Evolutionary conservation across 306 rosid species (phyloP).

Genomic region (Trifolium dubium): DNA sequence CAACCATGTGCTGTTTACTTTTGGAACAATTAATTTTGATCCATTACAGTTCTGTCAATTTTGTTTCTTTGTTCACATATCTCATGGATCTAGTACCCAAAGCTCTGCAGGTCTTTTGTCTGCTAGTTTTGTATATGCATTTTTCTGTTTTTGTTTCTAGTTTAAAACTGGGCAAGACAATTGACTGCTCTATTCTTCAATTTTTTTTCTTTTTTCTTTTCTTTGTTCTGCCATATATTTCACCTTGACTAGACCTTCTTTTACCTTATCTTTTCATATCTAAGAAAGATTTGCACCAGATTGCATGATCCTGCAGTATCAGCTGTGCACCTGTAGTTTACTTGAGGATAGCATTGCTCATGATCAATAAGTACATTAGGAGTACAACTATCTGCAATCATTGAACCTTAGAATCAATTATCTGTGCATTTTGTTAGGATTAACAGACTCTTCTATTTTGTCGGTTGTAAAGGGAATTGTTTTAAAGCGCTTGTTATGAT

Average conservation of each 20-base stretch:
- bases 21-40: slow-evolving; percentile 2
- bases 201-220: slow-evolving; percentile 13
- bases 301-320: slow-evolving; percentile 15
- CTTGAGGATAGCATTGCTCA: slow-evolving; percentile 8
- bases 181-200: slow-evolving; percentile 7
- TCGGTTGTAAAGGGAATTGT: slow-evolving; percentile 2
- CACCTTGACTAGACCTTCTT: slow-evolving; percentile 4
- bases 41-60: slow-evolving; percentile 20
- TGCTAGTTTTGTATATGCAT: slow-evolving; percentile 19
- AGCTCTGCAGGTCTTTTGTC: neutral
- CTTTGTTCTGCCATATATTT: neutral
- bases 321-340: slow-evolving; percentile 10
- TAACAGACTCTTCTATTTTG: slow-evolving; percentile 1
- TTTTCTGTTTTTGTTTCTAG: slow-evolving; percentile 35
- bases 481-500: slow-evolving; percentile 2
- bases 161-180: neutral
- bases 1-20: slow-evolving; percentile 14
- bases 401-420: slow-evolving; percentile 27
- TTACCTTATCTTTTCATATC: neutral
- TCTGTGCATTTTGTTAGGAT: slow-evolving; percentile 20
- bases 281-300: slow-evolving; percentile 26
- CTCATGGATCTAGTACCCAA: slow-evolving; percentile 26
- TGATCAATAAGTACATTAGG: slow-evolving; percentile 25
- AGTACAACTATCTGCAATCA: slow-evolving; percentile 1
- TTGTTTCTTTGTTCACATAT: slow-evolving; percentile 24